phyloP scores from a whole-genome alignment of 352 stramenopile species.

The Globisporangium apiculatum region DNA sequence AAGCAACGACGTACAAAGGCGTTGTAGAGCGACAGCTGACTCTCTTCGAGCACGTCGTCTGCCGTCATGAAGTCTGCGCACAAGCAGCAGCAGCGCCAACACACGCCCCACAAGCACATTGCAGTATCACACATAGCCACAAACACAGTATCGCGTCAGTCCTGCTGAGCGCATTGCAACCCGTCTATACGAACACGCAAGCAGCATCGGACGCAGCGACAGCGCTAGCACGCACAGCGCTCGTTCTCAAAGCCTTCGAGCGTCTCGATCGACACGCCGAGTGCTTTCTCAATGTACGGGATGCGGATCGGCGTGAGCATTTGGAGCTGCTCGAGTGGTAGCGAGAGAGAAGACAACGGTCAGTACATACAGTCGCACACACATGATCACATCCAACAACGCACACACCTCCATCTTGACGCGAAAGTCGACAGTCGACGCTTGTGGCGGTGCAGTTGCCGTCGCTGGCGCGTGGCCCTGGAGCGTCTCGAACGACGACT shows the following conservation, averaged over 20 bases:
- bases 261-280: conserved; percentile 65
- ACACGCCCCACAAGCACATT: neutral
- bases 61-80: conserved; percentile 73
- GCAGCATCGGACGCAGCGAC: neutral
- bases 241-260: conserved; percentile 81
- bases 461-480: conserved; percentile 21
- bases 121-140: too few species aligned
- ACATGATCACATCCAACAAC: too few species aligned
- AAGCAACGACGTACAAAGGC: conserved; percentile 50
- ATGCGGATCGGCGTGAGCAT: conserved; percentile 87
- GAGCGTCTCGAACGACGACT: conserved; percentile 73
- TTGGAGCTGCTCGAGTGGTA: conserved; percentile 42
- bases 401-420: conserved; percentile 68
- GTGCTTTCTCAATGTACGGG: conserved; percentile 77
- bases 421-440: conserved; percentile 52
- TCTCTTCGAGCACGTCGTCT: conserved; percentile 79
- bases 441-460: conserved; percentile 1
- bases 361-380: neutral
- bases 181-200: neutral
- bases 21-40: conserved; percentile 73
- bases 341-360: neutral
- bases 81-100: neutral
- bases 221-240: conserved; percentile 31
- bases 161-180: too few species aligned
- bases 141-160: too few species aligned